phyloP scores from a whole-genome alignment of 1,139 yeast species.

The Pichia sp. region DNA sequence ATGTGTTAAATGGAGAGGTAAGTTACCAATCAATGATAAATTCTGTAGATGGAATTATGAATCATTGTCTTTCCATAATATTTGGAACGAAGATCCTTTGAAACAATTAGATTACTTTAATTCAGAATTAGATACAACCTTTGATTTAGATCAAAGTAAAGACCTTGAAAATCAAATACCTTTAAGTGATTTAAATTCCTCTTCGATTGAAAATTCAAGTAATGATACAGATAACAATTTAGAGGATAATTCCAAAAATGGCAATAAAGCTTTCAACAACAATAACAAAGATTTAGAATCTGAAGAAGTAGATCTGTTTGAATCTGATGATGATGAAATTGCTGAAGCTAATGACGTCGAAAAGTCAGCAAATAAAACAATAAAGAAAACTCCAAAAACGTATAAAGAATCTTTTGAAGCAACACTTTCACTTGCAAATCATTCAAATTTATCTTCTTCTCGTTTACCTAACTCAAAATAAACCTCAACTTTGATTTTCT shows the following conservation, averaged over 20 bases:
- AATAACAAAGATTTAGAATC: background rate
- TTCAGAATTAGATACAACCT: background rate
- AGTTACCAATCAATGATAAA: conserved; percentile 33
- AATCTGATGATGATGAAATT: conserved; percentile 13
- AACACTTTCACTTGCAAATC: background rate
- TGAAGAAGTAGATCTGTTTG: conserved; percentile 1
- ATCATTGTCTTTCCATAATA: conserved; percentile 16
- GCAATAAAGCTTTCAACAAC: background rate
- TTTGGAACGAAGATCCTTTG: conserved; percentile 21
- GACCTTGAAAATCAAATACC: conserved; percentile 13
- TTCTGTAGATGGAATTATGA: conserved; percentile 84
- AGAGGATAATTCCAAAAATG: background rate
- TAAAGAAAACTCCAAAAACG: conserved; percentile 10
- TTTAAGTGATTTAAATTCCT: conserved; percentile 5
- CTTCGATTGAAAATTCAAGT: conserved; percentile 6
- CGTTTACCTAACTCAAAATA: background rate
- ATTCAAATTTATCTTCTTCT: background rate
- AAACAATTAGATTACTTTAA: conserved; percentile 5
- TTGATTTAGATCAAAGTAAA: background rate
- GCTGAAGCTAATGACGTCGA: conserved; percentile 12
- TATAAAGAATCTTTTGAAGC: conserved; percentile 16
- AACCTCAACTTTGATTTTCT: too few species aligned
- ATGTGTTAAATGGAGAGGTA: conserved; percentile 20
- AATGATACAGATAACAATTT: background rate
- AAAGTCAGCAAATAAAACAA: conserved; percentile 10